Evolutionary conservation across 768 basidiomycete species (phyloP).

Genomic region (Mycena epipterygia): DNA sequence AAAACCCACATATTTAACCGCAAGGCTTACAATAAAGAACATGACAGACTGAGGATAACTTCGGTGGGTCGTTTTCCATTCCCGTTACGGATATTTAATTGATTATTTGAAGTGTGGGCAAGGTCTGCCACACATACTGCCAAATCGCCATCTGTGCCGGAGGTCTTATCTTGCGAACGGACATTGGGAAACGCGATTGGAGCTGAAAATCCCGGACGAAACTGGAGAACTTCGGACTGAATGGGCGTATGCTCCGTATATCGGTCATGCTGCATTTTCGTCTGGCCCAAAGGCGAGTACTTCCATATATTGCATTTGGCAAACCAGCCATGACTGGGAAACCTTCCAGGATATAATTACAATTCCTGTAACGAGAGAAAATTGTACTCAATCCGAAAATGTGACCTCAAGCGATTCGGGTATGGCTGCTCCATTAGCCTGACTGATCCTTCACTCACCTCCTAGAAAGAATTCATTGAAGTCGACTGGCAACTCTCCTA

Average conservation of each 20-base stretch:
- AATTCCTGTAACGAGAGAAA: slow-evolving; percentile 49
- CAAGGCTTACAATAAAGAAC: slow-evolving; percentile 44
- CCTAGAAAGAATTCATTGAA: slow-evolving; percentile 39
- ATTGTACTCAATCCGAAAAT: slow-evolving; percentile 34
- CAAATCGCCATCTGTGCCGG: slow-evolving; percentile 38
- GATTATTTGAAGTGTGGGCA: slow-evolving; percentile 42
- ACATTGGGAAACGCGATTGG: slow-evolving; percentile 48
- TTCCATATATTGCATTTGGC: neutral
- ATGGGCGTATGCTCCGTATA: slow-evolving; percentile 49
- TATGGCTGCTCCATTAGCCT: neutral
- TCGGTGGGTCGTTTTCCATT: slow-evolving; percentile 37
- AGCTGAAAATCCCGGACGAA: slow-evolving; percentile 36
- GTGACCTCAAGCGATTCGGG: slow-evolving; percentile 19
- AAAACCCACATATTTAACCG: slow-evolving; percentile 47
- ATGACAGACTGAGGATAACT: slow-evolving; percentile 37
- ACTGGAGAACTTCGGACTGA: slow-evolving; percentile 30
- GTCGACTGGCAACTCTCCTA: slow-evolving; percentile 51
- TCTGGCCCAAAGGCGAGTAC: slow-evolving; percentile 48
- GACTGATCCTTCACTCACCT: neutral
- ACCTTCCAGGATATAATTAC: slow-evolving; percentile 45
- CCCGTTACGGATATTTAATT: neutral
- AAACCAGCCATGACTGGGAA: neutral
- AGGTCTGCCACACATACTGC: slow-evolving; percentile 23
- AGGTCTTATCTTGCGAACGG: slow-evolving; percentile 43
- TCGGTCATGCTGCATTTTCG: slow-evolving; percentile 36